A percentile compares a stretch with the other conserved stretches of the same genome.
Conservation (phyloP, 768 basidiomycete genomes). For the Infundibulicybe gibba region DNA sequence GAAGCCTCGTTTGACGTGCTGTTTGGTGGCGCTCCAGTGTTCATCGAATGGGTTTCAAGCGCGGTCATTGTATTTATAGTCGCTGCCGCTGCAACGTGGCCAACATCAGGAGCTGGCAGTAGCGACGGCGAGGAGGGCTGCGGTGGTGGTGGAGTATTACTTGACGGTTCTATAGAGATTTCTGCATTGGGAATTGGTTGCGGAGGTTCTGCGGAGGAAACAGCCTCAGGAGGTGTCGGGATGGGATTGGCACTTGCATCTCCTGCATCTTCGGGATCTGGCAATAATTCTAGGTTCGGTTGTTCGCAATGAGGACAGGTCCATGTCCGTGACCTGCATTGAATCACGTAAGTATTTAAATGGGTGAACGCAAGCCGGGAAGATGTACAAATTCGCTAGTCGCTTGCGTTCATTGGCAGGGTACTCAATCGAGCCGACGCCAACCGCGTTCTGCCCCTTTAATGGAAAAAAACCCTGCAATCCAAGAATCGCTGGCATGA, state of each 20-base stretch:
- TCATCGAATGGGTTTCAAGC: too few species aligned
- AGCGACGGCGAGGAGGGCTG: too few species aligned
- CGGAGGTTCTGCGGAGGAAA: neutral
- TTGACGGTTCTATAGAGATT: too few species aligned
- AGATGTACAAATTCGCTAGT: constrained; percentile 67
- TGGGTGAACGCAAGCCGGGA: neutral
- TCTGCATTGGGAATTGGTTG: neutral
- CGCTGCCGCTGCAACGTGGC: too few species aligned
- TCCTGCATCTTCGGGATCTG: constrained; percentile 46
- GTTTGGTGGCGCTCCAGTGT: too few species aligned
- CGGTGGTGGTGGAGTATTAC: too few species aligned
- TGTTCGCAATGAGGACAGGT: constrained; percentile 69
- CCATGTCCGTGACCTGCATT: constrained; percentile 74
- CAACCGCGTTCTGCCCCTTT: constrained; percentile 82
- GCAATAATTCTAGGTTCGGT: constrained; percentile 65
- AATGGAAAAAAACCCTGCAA: constrained; percentile 88
- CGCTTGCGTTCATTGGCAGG: constrained; percentile 73
- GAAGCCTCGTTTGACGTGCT: too few species aligned
- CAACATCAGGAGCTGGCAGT: too few species aligned
- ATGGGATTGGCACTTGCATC: neutral
- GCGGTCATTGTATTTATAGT: too few species aligned
- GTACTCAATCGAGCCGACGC: constrained; percentile 85
- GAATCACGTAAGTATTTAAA: constrained; percentile 9
- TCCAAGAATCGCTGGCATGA: constrained; percentile 69
- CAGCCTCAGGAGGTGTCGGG: neutral